A percentile compares a stretch with the other conserved stretches of the same genome.
Evolutionary conservation across 2,329 filamentous ascomycete species (phyloP).

Genomic region (Sclerotiophoma versabilis): DNA sequence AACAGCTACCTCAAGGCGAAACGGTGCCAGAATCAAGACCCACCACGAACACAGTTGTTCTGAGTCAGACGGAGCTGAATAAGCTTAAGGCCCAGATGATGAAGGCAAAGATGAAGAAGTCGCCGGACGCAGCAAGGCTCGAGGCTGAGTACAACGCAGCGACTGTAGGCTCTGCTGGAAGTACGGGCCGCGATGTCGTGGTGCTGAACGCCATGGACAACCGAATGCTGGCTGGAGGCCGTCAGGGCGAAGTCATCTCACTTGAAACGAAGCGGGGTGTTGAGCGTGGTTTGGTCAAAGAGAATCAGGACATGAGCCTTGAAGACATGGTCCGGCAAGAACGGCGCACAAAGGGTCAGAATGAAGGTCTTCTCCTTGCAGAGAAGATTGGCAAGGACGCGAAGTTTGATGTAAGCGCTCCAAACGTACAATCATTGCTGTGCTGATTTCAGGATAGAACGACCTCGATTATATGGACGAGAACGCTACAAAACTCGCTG

Average conservation of each 20-base stretch:
- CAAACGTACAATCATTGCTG: not conserved
- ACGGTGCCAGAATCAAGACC: conserved; percentile 63
- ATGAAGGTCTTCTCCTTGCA: conserved; percentile 82
- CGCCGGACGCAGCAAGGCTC: conserved; percentile 75
- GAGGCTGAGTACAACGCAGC: conserved; percentile 86
- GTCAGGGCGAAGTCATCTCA: conserved; percentile 76
- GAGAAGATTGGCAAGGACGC: conserved; percentile 93
- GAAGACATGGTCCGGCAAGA: conserved; percentile 98
- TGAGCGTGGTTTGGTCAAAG: conserved; percentile 83
- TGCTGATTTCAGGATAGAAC: conserved; percentile 56
- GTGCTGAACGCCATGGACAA: conserved; percentile 89
- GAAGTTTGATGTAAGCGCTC: conserved; percentile 72
- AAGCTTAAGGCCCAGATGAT: conserved; percentile 91
- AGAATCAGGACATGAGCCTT: conserved; percentile 94
- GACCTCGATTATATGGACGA: conserved; percentile 98
- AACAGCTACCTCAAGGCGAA: conserved; percentile 60
- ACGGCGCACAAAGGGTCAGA: conserved; percentile 78
- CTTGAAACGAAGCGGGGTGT: conserved; percentile 81
- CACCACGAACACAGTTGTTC: conserved; percentile 56
- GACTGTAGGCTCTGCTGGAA: conserved; percentile 65
- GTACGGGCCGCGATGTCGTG: conserved; percentile 71
- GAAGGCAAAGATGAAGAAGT: conserved; percentile 87
- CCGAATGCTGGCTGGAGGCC: conserved; percentile 81
- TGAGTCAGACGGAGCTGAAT: conserved; percentile 85
- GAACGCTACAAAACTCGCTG: conserved; percentile 88